Conservation (phyloP, 345 rosid genomes). For the Gossypium ekmanianum region DNA sequence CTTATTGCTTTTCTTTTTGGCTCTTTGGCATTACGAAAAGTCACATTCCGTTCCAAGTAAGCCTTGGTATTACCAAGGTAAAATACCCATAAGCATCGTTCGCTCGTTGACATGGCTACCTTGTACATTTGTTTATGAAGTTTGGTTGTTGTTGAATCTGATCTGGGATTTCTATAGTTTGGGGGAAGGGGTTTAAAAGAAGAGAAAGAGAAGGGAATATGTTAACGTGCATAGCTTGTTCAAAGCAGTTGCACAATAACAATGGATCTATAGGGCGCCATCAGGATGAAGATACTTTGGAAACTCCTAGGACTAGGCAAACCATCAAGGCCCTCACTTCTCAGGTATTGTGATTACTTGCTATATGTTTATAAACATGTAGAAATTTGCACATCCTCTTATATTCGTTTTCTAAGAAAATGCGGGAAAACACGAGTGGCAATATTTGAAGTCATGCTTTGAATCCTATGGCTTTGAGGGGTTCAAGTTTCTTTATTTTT, state of each 20-base stretch:
- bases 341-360: slow-evolving; percentile 43
- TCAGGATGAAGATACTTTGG: slow-evolving; percentile 48
- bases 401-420: slow-evolving; percentile 25
- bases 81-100: neutral
- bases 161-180: slow-evolving; percentile 28
- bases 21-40: neutral
- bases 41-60: neutral
- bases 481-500: neutral
- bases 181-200: slow-evolving; percentile 2
- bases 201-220: slow-evolving; percentile 32
- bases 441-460: slow-evolving; percentile 6
- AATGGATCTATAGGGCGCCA: slow-evolving; percentile 54
- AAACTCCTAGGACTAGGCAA: slow-evolving; percentile 73
- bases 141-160: slow-evolving; percentile 18
- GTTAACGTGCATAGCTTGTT: slow-evolving; percentile 89
- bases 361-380: neutral
- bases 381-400: neutral
- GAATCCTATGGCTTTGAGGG: neutral
- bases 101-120: neutral
- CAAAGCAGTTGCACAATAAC: slow-evolving; percentile 54
- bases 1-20: neutral
- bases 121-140: neutral
- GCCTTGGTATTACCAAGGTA: neutral
- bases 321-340: slow-evolving; percentile 68
- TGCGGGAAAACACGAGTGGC: slow-evolving; percentile 5